phyloP scores from a whole-genome alignment of 192 early-diverging fungal species.

The Backusella sp. region DNA sequence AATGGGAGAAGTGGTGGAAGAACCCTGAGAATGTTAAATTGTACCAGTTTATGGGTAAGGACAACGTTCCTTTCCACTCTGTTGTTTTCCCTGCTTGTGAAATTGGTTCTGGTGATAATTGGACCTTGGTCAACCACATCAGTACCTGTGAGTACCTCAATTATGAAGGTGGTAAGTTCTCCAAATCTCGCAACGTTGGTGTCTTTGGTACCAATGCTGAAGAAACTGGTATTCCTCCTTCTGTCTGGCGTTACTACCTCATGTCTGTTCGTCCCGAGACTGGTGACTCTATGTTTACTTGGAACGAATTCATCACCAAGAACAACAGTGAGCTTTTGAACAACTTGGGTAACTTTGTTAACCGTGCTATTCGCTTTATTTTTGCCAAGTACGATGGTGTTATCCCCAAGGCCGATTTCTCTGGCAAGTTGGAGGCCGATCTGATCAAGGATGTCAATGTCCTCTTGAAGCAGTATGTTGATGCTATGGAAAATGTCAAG shows the following conservation, averaged over 20 bases:
- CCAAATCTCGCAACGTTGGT: constrained; percentile 92
- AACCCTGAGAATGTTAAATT: constrained; percentile 94
- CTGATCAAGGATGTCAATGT: constrained; percentile 84
- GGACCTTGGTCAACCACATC: constrained; percentile 92
- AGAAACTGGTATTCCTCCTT: constrained; percentile 84
- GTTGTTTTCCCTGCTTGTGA: constrained; percentile 93
- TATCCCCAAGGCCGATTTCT: constrained; percentile 61
- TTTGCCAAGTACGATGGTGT: constrained; percentile 87
- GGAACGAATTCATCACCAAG: constrained; percentile 88
- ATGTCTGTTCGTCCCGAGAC: constrained; percentile 91
- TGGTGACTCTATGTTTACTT: constrained; percentile 88
- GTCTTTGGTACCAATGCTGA: constrained; percentile 97
- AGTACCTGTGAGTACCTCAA: constrained; percentile 95
- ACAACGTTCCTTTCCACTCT: constrained; percentile 99
- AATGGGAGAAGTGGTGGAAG: constrained; percentile 99
- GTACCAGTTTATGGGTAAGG: constrained; percentile 99
- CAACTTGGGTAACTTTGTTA: constrained; percentile 98
- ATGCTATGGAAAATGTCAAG: constrained; percentile 80
- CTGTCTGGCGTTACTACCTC: constrained; percentile 98
- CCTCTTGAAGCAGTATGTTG: constrained; percentile 72
- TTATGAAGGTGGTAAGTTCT: constrained; percentile 96
- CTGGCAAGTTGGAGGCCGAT: constrained; percentile 60
- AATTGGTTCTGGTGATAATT: constrained; percentile 84
- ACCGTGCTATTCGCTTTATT: constrained; percentile 94
- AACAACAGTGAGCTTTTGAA: constrained; percentile 96